Base-by-base conservation (phyloP, 208 protist species). In the Trypanosoma mega region DNA sequence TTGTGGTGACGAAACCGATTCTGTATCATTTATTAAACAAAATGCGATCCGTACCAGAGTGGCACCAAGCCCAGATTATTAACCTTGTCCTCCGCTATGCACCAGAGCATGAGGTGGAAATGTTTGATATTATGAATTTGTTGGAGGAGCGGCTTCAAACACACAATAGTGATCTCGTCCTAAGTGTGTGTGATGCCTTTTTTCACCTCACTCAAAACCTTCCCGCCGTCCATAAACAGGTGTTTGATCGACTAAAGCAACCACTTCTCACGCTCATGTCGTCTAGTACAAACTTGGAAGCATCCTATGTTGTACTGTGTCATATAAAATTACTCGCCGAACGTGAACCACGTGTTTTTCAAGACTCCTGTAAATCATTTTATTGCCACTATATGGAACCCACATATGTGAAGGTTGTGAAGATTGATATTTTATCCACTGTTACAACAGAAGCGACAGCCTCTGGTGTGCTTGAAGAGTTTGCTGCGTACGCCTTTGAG, bases 91-190 rank as follows among this genome's bases (percentile, higher is more conserved):
- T 70, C 27, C 48, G 79, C 24, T 93, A 94, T 69, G 76, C 59
- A 2, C 87, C 89, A 9, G 33, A 36, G 6, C 68, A 27, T 16
- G 90, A 94, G 68, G 84, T 91, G 16, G 93, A 96, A 66, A 89
- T 96, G 75, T 94, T 87, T 64, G 79, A 91, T 37, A 87, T 94
- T 27, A 93, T 95, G 90, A 98, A 98, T 66, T 63, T 97, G 37
- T 80, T 98, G 11, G 92, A 97, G 50, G 90, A 96, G 31, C 70
- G 74, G 2, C 80, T 98, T 2, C 62, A 85, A 56, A 82, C 88
- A 44, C 71, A 76, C 50, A 97, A 98, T 80, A 84, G 72, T 50
- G 80, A 87, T 43, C 66, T 98, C 8, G 74, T 98, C 2, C 62
- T 98, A 11, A 76, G 78, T 46, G 76, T 81, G 34, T 82, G 74